Base-by-base conservation (phyloP, 192 early-diverging fungal genomes). In the Jimgerdemannia lactiflua region DNA sequence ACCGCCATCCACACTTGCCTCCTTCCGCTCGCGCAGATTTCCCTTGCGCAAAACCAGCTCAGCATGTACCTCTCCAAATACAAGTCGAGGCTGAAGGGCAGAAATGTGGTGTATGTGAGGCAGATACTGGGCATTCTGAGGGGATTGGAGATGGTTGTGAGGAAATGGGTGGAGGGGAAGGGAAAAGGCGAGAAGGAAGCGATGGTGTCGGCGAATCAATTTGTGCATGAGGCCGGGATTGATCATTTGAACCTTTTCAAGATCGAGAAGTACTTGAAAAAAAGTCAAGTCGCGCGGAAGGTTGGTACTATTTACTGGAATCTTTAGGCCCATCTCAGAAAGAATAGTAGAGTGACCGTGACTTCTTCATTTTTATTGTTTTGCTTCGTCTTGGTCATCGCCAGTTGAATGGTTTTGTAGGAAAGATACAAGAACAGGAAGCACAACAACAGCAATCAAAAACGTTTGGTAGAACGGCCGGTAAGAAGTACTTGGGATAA, bases 241-340 rank as follows among this genome's bases (percentile, higher is more conserved):
- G 94, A 95, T 67, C 87, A 95, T 74, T 86, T 97, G 66, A 97
- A 95, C 74, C 80, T 95, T 42, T 95, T 92, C 82, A 94, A 94
- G 77, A 83, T 95, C 0, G 83, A 89, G 66, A 73, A 78, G 4
- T 97, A 92, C 70, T 70, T 97, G 72, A 77, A 88, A 39, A 84
- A 84, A 3, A 94, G 93, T 70, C 82, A 89, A 42, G 79, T 97
- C 10, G 91, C 91, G 20, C 79, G 87, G 29, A 94, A 94, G 79
- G 74, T 90, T 29, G 29, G 29, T 29, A 29, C 29, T 29, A 29
- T 29, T 29, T 29, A 1, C 29, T 29, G 29, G 29, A 29, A 29
- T 29, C 29, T 29, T 1, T 29, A 29, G 29, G 29, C 29, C 29
- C 29, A 29, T 29, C 29, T 29, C 29, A 29, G 29, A 29, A 29